Evolutionary conservation across 2,329 filamentous ascomycete species (phyloP).

Genomic region (Trichoderma breve): DNA sequence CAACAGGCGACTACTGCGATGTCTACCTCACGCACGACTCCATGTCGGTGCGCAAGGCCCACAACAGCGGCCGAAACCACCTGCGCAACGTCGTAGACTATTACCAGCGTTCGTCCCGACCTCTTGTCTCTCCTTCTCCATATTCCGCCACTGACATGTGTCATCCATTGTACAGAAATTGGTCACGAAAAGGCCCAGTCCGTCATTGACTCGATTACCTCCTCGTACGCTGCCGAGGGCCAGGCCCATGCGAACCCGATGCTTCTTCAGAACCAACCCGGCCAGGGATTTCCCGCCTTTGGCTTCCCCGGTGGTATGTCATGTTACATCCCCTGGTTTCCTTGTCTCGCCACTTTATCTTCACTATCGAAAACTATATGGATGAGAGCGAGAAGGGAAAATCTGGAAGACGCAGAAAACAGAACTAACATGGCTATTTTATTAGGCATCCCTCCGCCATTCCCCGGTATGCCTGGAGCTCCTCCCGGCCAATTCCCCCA

Average conservation of each 20-base stretch:
- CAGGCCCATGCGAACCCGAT: constrained; percentile 84
- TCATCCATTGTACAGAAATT: constrained; percentile 63
- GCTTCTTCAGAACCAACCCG: constrained; percentile 67
- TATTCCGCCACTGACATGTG: background rate
- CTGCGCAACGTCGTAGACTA: constrained; percentile 97
- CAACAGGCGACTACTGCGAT: constrained; percentile 89
- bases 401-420: background rate
- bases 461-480: constrained; percentile 50
- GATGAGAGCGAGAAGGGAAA: background rate
- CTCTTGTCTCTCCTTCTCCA: background rate
- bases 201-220: constrained; percentile 97
- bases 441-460: constrained; percentile 57
- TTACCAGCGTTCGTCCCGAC: constrained; percentile 72
- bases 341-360: background rate
- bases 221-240: constrained; percentile 90
- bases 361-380: too few species aligned
- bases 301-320: constrained; percentile 56
- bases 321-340: background rate
- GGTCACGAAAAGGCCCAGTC: constrained; percentile 98
- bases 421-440: background rate
- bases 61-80: constrained; percentile 96
- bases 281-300: constrained; percentile 50
- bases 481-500: constrained; percentile 42
- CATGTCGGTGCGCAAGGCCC: constrained; percentile 98
- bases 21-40: constrained; percentile 99